Percentiles rank a stretch among this genome's conserved stretches.
Conservation (phyloP, 2,329 filamentous ascomycete species). For the Meredithiella fracta region DNA sequence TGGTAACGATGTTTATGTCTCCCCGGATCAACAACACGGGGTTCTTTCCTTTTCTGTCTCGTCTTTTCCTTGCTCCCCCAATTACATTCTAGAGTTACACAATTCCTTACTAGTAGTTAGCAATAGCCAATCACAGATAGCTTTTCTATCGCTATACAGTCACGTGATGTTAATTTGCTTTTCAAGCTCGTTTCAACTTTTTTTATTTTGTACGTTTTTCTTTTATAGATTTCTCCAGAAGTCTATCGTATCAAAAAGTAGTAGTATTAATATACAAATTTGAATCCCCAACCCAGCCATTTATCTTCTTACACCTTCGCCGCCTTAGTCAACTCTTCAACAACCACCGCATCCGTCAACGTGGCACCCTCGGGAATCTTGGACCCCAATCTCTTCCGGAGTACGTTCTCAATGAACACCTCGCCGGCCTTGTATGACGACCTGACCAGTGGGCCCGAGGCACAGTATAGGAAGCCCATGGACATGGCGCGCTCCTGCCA, state of each 20-base stretch:
- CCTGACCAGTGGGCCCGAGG: conserved; percentile 78
- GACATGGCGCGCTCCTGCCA: conserved; percentile 84
- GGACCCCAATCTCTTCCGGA: conserved; percentile 53
- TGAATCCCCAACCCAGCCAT: background rate
- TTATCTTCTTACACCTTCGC: background rate
- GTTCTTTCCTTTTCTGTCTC: too few relatives aligned
- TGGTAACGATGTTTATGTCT: too few relatives aligned
- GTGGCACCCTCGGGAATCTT: conserved; percentile 18
- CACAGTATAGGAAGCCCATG: conserved; percentile 93
- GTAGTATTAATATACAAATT: background rate
- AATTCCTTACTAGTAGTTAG: too few relatives aligned
- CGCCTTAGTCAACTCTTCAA: conserved; percentile 20
- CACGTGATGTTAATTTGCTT: too few relatives aligned
- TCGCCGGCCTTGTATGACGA: conserved; percentile 97
- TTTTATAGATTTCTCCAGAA: background rate
- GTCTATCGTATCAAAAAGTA: background rate
- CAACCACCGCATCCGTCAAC: conserved; percentile 25
- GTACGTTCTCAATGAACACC: conserved; percentile 95
- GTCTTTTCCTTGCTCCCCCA: too few relatives aligned
- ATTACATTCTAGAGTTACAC: too few relatives aligned
- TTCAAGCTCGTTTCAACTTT: background rate
- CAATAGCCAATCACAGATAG: too few relatives aligned
- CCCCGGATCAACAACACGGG: too few relatives aligned
- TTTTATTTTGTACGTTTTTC: background rate
- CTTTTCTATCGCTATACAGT: too few relatives aligned